Conservation (phyloP, 1,284 basidiomycete genomes). For the Irpex rosettiformis region DNA sequence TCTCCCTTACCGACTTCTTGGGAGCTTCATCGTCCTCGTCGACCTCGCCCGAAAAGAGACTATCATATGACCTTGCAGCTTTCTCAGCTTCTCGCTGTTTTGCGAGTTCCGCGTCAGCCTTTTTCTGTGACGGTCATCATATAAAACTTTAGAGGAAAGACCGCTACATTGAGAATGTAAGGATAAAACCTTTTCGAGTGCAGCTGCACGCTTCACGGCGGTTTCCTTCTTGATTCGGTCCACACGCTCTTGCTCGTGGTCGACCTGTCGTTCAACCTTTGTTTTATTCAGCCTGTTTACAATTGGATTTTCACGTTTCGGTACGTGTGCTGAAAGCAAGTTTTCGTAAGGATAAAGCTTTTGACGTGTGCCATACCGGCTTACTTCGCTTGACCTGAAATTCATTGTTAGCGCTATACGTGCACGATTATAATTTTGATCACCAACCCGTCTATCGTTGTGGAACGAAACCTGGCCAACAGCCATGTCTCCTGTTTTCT, state of each 20-base stretch:
- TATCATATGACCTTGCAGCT: constrained; percentile 73
- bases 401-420: background rate
- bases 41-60: constrained; percentile 46
- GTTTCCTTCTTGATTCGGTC: constrained; percentile 81
- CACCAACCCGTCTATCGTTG: constrained; percentile 74
- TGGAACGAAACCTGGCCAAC: constrained; percentile 95
- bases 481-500: constrained; percentile 98
- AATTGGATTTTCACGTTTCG: constrained; percentile 82
- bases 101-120: constrained; percentile 66
- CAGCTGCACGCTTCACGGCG: constrained; percentile 61
- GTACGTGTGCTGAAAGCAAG: constrained; percentile 58
- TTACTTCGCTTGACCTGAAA: constrained; percentile 74
- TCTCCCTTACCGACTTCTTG: constrained; percentile 55
- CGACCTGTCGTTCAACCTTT: constrained; percentile 79
- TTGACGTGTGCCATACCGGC: constrained; percentile 14
- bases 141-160: too few species aligned
- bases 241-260: constrained; percentile 86
- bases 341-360: background rate
- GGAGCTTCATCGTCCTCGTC: constrained; percentile 43
- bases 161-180: too few species aligned
- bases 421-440: background rate
- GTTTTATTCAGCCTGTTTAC: constrained; percentile 97
- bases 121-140: constrained; percentile 66
- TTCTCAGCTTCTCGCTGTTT: constrained; percentile 72
- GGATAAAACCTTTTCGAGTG: constrained; percentile 63